Conservation (phyloP, 2,329 filamentous ascomycete genomes). For the Cladosporium cucumerinum region DNA sequence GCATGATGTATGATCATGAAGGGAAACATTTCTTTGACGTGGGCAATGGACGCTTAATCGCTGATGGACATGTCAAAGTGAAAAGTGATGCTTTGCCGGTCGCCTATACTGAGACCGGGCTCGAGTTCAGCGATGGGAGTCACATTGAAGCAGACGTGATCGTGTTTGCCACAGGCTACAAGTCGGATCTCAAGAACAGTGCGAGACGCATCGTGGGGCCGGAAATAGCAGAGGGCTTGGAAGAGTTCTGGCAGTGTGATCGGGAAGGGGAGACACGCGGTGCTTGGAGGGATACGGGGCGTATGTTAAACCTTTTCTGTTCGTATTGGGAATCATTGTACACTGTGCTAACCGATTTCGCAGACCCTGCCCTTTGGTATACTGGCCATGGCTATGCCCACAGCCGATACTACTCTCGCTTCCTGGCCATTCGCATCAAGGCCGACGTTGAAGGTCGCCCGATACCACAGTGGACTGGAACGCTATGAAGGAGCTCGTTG, state of each 20-base stretch:
- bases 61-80: conserved; percentile 44
- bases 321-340: neutral
- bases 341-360: neutral
- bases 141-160: conserved; percentile 44
- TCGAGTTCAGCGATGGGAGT: conserved; percentile 42
- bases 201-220: conserved; percentile 62
- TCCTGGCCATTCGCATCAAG: conserved; percentile 47
- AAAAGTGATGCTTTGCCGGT: conserved; percentile 38
- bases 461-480: conserved; percentile 15
- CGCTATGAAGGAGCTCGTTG: neutral
- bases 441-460: conserved; percentile 28
- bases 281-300: conserved; percentile 39
- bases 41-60: conserved; percentile 41
- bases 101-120: conserved; percentile 38
- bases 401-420: conserved; percentile 47
- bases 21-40: conserved; percentile 49
- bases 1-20: conserved; percentile 40
- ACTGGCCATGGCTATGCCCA: conserved; percentile 44
- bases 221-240: conserved; percentile 61
- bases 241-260: conserved; percentile 55
- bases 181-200: conserved; percentile 52
- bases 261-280: conserved; percentile 46
- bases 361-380: conserved; percentile 43
- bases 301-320: conserved; percentile 21
- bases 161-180: conserved; percentile 46